These are phyloP conservation scores for Symmetrospora coprosmae DNA, from an alignment of 768 basidiomycete species.

Conservation along the genomic window DNA sequence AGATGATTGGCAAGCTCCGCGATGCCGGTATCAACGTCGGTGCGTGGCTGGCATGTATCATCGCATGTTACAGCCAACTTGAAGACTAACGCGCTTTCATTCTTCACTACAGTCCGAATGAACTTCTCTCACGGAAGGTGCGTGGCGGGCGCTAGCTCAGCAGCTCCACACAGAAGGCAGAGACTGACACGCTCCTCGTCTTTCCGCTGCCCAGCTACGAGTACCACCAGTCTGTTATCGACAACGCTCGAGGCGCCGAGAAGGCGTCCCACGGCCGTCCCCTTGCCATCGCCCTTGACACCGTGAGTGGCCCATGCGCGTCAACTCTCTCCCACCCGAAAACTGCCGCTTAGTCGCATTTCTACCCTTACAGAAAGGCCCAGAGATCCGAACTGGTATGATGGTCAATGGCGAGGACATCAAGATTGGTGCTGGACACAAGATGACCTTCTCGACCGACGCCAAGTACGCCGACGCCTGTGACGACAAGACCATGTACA, in stretches of 20 bases:
- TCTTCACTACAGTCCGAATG: conserved; percentile 67
- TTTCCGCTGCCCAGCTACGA: conserved; percentile 56
- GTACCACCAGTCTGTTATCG: conserved; percentile 97
- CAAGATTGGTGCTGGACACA: conserved; percentile 75
- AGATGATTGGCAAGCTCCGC: conserved; percentile 69
- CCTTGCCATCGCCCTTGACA: conserved; percentile 93
- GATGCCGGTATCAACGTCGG: conserved; percentile 95
- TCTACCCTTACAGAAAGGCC: conserved; percentile 63
- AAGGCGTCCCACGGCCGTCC: conserved; percentile 65
- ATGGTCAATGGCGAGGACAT: conserved; percentile 77
- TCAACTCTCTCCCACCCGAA: background rate
- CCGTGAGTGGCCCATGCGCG: conserved; percentile 45
- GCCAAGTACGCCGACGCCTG: conserved; percentile 60
- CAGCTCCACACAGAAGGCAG: too few species aligned
- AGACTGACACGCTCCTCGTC: background rate
- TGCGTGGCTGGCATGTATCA: conserved; percentile 41
- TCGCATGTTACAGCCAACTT: background rate
- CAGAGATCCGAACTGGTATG: conserved; percentile 93
- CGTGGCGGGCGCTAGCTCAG: too few species aligned
- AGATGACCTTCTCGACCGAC: conserved; percentile 80
- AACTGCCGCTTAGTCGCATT: conserved; percentile 3
- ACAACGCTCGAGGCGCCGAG: conserved; percentile 79
- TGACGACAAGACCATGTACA: conserved; percentile 69
- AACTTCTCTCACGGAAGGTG: conserved; percentile 87
- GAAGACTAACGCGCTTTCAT: background rate